Evolutionary conservation across 768 basidiomycete genomes (phyloP).

Genomic region (Gymnopilus dilepis): DNA sequence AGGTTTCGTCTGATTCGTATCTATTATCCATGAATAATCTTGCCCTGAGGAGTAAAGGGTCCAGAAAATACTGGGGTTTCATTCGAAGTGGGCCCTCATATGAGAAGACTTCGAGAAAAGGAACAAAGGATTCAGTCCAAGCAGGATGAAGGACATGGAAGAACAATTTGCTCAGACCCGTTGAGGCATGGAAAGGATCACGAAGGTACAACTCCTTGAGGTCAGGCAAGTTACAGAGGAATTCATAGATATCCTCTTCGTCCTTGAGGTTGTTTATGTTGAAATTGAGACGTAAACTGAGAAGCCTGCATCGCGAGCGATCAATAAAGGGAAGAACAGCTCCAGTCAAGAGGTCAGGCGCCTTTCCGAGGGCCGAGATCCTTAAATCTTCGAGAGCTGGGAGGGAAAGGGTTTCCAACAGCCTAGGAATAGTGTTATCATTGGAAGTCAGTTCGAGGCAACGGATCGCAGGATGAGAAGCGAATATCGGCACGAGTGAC

Average conservation of each 20-base stretch:
- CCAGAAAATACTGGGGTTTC: background rate
- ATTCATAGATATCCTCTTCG: slow-evolving; percentile 1
- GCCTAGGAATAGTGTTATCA: background rate
- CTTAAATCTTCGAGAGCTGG: background rate
- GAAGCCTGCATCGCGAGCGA: background rate
- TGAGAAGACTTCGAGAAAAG: background rate
- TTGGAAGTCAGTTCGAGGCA: background rate
- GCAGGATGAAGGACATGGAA: background rate
- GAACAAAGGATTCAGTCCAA: background rate
- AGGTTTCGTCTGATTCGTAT: background rate
- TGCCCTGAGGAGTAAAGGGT: background rate
- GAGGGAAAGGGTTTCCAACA: background rate
- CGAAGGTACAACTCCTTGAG: slow-evolving; percentile 1
- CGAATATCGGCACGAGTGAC: too few species aligned
- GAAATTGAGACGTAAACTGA: background rate
- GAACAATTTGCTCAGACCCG: slow-evolving; percentile 1
- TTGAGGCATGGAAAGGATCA: slow-evolving; percentile 3
- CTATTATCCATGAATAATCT: background rate
- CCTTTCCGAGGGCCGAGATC: background rate
- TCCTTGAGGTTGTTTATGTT: background rate
- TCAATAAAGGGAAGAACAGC: background rate
- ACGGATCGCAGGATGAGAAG: background rate
- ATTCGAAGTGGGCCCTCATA: background rate
- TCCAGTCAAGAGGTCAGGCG: background rate
- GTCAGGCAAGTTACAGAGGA: background rate